Evolutionary conservation across 352 stramenopile genomes (phyloP).

Genomic region (Phytophthora cactorum): DNA sequence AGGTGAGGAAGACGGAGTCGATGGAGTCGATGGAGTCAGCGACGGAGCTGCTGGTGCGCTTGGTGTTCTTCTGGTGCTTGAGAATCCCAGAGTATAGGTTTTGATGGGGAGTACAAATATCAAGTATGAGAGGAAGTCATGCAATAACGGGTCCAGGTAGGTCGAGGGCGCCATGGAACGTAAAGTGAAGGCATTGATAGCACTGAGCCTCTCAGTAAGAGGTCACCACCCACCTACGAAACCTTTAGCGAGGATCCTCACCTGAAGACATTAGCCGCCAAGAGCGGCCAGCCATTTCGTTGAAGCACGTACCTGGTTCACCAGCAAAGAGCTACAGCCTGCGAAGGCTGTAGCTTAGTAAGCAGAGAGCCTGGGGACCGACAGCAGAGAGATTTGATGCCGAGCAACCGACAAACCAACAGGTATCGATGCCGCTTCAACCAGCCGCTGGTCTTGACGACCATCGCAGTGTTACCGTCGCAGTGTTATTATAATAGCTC

Average conservation of each 20-base stretch:
- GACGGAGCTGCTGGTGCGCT: background rate
- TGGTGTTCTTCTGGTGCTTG: conserved; percentile 6
- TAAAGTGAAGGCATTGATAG: too few relatives aligned
- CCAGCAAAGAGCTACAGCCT: too few relatives aligned
- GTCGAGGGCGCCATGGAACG: too few relatives aligned
- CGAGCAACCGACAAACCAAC: background rate
- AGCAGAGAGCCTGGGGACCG: too few relatives aligned
- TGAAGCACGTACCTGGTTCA: background rate
- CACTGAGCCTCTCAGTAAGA: too few relatives aligned
- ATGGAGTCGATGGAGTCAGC: background rate
- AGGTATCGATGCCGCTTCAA: too few relatives aligned
- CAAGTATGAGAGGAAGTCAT: background rate
- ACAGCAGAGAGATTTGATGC: background rate
- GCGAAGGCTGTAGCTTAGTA: too few relatives aligned
- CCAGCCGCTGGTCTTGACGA: background rate
- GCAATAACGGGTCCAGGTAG: background rate
- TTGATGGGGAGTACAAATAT: conserved; percentile 2
- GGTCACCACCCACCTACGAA: too few relatives aligned
- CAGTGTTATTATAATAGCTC: background rate
- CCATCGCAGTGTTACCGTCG: conserved; percentile 3
- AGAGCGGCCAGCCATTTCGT: background rate
- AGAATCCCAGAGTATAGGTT: conserved; percentile 10
- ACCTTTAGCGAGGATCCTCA: too few relatives aligned
- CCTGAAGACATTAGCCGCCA: too few relatives aligned
- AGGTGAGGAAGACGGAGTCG: too few relatives aligned